A percentile compares a stretch with the other conserved stretches of the same genome.
phyloP scores from a whole-genome alignment of 768 basidiomycete genomes.

The Pulveroboletus sp. region DNA sequence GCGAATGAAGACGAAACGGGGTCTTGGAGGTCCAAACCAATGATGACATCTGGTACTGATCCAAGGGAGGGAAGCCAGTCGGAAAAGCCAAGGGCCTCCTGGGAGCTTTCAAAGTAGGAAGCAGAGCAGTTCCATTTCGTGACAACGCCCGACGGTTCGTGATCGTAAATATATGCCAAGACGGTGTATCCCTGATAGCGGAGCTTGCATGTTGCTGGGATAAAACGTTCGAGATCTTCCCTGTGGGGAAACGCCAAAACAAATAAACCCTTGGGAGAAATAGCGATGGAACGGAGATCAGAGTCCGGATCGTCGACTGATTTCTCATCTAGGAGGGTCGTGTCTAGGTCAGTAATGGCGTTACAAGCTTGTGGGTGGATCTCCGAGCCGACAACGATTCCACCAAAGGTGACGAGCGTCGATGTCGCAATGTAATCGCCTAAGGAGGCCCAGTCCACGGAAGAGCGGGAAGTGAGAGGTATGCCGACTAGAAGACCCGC shows the following conservation, averaged over 20 bases:
- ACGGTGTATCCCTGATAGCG: slow-evolving; percentile 28
- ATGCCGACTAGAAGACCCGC: slow-evolving; percentile 20
- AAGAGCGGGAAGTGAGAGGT: slow-evolving; percentile 12
- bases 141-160: slow-evolving; percentile 2
- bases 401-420: slow-evolving; percentile 34
- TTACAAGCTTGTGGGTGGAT: slow-evolving; percentile 1
- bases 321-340: background rate
- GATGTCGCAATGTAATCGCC: slow-evolving; percentile 27
- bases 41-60: slow-evolving; percentile 31
- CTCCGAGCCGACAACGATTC: slow-evolving; percentile 32
- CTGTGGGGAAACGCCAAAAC: slow-evolving; percentile 34
- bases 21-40: slow-evolving; percentile 33
- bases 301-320: background rate
- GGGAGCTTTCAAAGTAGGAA: slow-evolving; percentile 15
- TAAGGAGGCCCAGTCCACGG: slow-evolving; percentile 25
- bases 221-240: slow-evolving; percentile 33
- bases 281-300: background rate
- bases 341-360: background rate
- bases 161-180: slow-evolving; percentile 31
- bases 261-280: slow-evolving; percentile 25
- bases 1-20: slow-evolving; percentile 20
- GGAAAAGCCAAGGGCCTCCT: slow-evolving; percentile 7
- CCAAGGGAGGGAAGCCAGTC: slow-evolving; percentile 34
- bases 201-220: slow-evolving; percentile 37
- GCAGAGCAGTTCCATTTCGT: slow-evolving; percentile 16